Evolutionary conservation across 2,329 filamentous ascomycete species (phyloP).

Genomic region (Fusarium gaditjirri): DNA sequence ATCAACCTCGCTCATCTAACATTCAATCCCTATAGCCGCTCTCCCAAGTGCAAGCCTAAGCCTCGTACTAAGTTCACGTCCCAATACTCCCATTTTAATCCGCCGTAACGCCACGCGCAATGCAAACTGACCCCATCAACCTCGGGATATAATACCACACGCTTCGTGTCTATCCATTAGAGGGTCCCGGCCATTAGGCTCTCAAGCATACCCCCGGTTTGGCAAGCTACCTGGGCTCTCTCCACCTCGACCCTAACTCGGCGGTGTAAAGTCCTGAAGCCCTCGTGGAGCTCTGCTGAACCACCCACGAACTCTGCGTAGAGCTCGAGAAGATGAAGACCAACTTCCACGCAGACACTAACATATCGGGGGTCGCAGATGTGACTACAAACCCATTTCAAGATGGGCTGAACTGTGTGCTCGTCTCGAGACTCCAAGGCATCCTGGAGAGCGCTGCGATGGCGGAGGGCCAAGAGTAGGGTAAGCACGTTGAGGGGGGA

Average conservation of each 20-base stretch:
- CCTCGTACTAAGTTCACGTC: slow-evolving; percentile 32
- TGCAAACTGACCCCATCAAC: slow-evolving; percentile 42
- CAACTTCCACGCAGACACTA: slow-evolving; percentile 82
- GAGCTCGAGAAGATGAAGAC: slow-evolving; percentile 83
- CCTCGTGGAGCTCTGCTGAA: slow-evolving; percentile 76
- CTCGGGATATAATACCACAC: slow-evolving; percentile 37
- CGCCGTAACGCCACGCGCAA: slow-evolving; percentile 44
- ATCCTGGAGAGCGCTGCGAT: slow-evolving; percentile 84
- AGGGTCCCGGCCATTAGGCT: slow-evolving; percentile 60
- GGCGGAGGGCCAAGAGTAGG: slow-evolving; percentile 83
- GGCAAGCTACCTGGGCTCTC: slow-evolving; percentile 82
- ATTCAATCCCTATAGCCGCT: background rate
- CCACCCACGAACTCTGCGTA: slow-evolving; percentile 84
- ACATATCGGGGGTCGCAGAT: slow-evolving; percentile 87
- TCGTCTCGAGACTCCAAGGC: slow-evolving; percentile 87
- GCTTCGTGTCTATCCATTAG: slow-evolving; percentile 32
- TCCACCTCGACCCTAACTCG: slow-evolving; percentile 82
- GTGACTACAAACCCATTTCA: slow-evolving; percentile 84
- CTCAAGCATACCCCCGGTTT: slow-evolving; percentile 89
- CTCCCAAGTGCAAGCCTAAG: slow-evolving; percentile 21
- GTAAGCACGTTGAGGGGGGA: slow-evolving; percentile 75
- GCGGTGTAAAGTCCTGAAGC: slow-evolving; percentile 74
- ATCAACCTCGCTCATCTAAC: slow-evolving; percentile 1
- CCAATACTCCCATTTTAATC: slow-evolving; percentile 43
- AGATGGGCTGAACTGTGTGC: slow-evolving; percentile 79